These are phyloP conservation scores for Claviceps purpurea DNA, from an alignment of 2,329 filamentous ascomycete species.

Conservation along the genomic window DNA sequence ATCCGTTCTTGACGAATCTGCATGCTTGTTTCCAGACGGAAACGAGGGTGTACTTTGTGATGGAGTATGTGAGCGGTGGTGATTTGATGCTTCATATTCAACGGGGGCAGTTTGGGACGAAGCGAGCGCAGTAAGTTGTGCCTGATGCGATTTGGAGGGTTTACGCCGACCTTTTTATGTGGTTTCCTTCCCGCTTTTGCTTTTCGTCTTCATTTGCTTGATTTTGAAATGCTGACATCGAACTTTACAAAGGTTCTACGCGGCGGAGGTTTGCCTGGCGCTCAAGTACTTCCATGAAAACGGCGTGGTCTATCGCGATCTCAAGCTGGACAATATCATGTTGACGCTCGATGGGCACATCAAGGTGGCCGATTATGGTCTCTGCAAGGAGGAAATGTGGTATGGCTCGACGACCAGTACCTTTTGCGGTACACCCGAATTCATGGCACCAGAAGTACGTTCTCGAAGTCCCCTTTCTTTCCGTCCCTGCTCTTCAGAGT, in stretches of 20 bases:
- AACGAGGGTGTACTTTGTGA: slow-evolving; percentile 96
- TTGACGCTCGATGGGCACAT: slow-evolving; percentile 92
- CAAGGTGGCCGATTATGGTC: slow-evolving; percentile 96
- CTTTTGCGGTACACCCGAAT: slow-evolving; percentile 98
- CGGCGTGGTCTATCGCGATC: slow-evolving; percentile 93
- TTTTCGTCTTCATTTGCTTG: slow-evolving; percentile 1
- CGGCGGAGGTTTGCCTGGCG: slow-evolving; percentile 89
- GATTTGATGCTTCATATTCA: slow-evolving; percentile 99
- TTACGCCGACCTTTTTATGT: no score
- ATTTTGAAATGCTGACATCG: slow-evolving; percentile 8
- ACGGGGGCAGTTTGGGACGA: slow-evolving; percentile 86
- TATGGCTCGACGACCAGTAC: slow-evolving; percentile 93
- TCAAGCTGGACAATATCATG: slow-evolving; percentile 88
- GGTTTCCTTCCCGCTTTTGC: not conserved
- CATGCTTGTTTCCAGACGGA: slow-evolving; percentile 99
- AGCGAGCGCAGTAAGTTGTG: slow-evolving; percentile 72
- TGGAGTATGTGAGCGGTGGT: slow-evolving; percentile 98
- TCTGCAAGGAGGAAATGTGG: slow-evolving; percentile 99
- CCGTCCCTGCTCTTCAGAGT: no score
- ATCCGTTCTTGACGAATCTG: slow-evolving; percentile 88
- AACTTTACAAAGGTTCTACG: slow-evolving; percentile 59
- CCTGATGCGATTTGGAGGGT: no score
- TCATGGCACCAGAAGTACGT: slow-evolving; percentile 92
- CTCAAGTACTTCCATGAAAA: slow-evolving; percentile 99
- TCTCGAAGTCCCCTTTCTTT: not conserved